Conservation (phyloP, 2,329 filamentous ascomycete species). For the Colletotrichum navitas region DNA sequence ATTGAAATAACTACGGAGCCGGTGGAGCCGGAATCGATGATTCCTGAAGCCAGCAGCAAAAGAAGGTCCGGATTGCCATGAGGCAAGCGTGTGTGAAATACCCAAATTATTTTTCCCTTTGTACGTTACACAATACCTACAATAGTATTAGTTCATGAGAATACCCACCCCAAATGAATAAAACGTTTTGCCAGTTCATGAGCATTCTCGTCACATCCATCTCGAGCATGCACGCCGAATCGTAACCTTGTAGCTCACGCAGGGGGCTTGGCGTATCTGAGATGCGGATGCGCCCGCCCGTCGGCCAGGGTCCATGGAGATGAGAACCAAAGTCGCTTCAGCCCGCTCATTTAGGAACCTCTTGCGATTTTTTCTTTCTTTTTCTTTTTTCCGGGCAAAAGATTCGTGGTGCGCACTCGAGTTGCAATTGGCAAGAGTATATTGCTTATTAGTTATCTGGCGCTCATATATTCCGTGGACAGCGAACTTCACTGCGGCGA, state of each 20-base stretch:
- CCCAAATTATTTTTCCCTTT: conserved; percentile 5
- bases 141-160: conserved; percentile 1
- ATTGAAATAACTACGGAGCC: conserved; percentile 39
- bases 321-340: neutral
- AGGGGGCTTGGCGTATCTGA: neutral
- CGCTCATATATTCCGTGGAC: too few species aligned
- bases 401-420: too few species aligned
- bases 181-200: neutral
- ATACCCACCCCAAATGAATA: neutral
- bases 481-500: too few species aligned
- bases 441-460: too few species aligned
- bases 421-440: too few species aligned
- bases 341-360: neutral
- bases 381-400: too few species aligned
- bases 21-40: conserved; percentile 34
- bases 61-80: conserved; percentile 25
- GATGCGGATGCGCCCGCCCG: neutral
- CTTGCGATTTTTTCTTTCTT: neutral
- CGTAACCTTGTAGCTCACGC: neutral
- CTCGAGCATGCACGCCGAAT: neutral
- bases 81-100: neutral
- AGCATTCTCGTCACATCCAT: too few species aligned
- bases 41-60: conserved; percentile 17
- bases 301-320: neutral
- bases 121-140: neutral